Conservation (phyloP, 129 eudicot genomes). For the carrot (Daucus carota) region DNA sequence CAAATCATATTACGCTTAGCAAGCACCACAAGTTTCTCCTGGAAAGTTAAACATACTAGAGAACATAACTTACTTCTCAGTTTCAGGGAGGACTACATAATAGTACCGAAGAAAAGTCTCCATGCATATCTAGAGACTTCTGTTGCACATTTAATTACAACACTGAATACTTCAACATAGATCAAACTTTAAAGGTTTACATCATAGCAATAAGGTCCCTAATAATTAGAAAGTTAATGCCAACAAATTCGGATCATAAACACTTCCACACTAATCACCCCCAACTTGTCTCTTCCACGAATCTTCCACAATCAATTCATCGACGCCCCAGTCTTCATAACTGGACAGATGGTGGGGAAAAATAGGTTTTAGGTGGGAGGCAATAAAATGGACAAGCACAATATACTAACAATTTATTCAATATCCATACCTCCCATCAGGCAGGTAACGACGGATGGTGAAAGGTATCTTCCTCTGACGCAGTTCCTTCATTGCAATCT, state of each 20-base stretch:
- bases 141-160: neutral
- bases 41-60: neutral
- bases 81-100: neutral
- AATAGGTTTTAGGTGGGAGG: neutral
- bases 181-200: conserved; percentile 1
- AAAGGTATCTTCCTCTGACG: conserved; percentile 83
- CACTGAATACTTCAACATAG: neutral
- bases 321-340: conserved; percentile 97
- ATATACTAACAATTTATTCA: neutral
- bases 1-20: neutral
- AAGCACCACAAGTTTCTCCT: neutral
- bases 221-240: neutral
- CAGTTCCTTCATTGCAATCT: conserved; percentile 98
- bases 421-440: conserved; percentile 80
- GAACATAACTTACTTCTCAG: neutral
- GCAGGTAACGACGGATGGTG: conserved; percentile 82
- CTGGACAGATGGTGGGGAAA: conserved; percentile 21
- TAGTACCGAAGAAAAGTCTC: neutral
- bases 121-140: neutral
- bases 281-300: conserved; percentile 99
- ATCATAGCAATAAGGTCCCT: neutral
- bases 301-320: conserved; percentile 89
- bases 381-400: neutral
- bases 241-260: neutral
- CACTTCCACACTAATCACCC: conserved; percentile 38